Evolutionary conservation across 73 alveolate genomes (phyloP).

Genomic region (Tetrahymena thermophila): DNA sequence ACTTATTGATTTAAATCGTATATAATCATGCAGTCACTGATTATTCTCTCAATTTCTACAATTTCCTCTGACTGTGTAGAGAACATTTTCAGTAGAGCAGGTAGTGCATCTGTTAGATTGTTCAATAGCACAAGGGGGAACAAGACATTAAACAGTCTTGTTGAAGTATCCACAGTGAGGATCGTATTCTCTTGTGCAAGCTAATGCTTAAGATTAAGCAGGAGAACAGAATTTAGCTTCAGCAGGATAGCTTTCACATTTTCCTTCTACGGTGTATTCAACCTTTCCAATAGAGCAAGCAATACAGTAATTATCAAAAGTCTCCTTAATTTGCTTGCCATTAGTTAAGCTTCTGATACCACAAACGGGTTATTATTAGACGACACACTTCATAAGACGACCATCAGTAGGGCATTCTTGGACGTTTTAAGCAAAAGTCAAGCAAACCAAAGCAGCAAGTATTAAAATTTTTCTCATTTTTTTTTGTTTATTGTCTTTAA

Average conservation of each 20-base stretch:
- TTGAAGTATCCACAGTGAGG: not conserved
- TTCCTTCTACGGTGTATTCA: not conserved
- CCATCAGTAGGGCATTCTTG: not conserved
- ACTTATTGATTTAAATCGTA: too few relatives aligned
- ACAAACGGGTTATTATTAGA: not conserved
- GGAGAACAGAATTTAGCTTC: not conserved
- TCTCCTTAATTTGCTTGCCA: not conserved
- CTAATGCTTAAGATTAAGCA: not conserved
- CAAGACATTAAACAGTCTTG: not conserved
- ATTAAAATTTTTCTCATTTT: not conserved
- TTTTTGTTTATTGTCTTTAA: too few relatives aligned
- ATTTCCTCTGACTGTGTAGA: not conserved
- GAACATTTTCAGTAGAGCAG: not conserved
- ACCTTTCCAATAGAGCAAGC: not conserved
- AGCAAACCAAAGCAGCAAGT: not conserved
- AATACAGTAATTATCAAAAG: not conserved
- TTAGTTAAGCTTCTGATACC: not conserved
- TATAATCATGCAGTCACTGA: too few relatives aligned
- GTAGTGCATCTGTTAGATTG: not conserved
- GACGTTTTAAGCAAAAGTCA: not conserved
- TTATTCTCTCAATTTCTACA: not conserved
- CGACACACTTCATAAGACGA: not conserved
- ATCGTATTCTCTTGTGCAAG: not conserved
- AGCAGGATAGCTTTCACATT: not conserved
- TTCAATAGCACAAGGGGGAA: not conserved